Base-by-base conservation (phyloP, 176 grass and related monocot species). In the Zea luxurians region DNA sequence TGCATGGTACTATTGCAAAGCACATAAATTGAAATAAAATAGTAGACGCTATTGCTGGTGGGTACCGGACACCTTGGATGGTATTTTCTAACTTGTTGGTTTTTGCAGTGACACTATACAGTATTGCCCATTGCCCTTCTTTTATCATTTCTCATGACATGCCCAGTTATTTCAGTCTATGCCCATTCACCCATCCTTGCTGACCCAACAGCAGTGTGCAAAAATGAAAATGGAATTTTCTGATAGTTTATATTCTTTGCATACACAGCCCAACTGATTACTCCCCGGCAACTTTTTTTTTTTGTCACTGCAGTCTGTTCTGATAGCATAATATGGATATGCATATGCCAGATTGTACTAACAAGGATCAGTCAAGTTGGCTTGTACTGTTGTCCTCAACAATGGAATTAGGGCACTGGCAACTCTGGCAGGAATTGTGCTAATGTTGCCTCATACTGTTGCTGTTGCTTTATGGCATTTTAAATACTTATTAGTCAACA, bases 221-320 rank as follows among this genome's bases (percentile, higher is more conserved):
- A 17, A 50, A 49, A 49, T 80, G 65, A 12, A 35, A 16, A 17
- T 12, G 8, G 0, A 70, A 4, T 57, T 11, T 68, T 79, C 53
- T 48, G 16, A n/a, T 41, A 20, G 5, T 38, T 81, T 87, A 49
- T 66, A 34, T 65, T 48, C 21, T 47, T 13, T 3, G 60, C 9
- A 8, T 66, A 20, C 41, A 77, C 59, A 40, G 10, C 12, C 58
- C 5, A 57, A 58, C 10, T 72, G 40, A 73, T 83, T 86, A 37
- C 44, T 58, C 42, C 1, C 65, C 41, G 16, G 72, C 60, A 64
- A 27, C 27, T 27, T 27, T 38, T 15, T 45, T 35, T 15, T 65
- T 61, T 66, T 48, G 3, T 37, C 6, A 70, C 6, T 45, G 8
- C 17, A 49, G 8, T 71, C 66, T 87, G 9, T 53, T 36, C 11